Percentiles rank a stretch among this genome's conserved stretches.
These are phyloP conservation scores for Mikania micrantha DNA, from an alignment of 129 eudicot species.

Conservation along the genomic window DNA sequence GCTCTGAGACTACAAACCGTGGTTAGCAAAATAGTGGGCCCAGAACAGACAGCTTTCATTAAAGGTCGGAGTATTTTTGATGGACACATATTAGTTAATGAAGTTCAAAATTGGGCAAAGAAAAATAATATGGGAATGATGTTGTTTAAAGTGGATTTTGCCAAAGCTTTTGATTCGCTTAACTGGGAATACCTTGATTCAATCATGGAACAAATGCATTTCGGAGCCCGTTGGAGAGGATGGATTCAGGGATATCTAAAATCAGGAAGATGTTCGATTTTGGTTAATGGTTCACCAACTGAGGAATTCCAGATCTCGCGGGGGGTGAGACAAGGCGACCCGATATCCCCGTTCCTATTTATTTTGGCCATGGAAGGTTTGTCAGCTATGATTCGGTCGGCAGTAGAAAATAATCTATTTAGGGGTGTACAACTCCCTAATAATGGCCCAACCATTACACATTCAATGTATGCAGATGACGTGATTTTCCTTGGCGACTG, in stretches of 20 bases:
- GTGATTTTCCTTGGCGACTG: no score
- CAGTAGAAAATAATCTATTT: no score
- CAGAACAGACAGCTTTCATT: background rate
- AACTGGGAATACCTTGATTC: background rate
- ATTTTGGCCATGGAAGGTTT: background rate
- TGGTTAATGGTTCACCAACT: background rate
- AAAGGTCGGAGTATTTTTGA: background rate
- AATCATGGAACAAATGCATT: background rate
- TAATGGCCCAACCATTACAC: no score
- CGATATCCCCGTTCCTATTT: background rate
- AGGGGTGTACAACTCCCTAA: no score
- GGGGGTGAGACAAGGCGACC: background rate
- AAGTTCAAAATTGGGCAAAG: background rate
- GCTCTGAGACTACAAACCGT: background rate
- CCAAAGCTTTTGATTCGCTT: background rate
- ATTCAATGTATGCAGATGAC: no score
- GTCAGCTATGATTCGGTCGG: no score
- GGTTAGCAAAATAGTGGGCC: background rate
- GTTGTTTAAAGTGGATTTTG: background rate
- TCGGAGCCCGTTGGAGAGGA: background rate
- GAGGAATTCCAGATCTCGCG: background rate
- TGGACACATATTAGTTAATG: background rate
- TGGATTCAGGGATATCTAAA: background rate
- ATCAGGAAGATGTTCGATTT: background rate
- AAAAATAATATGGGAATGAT: background rate